phyloP scores from a whole-genome alignment of 2,329 filamentous ascomycete genomes.

The Botrytis byssoidea region DNA sequence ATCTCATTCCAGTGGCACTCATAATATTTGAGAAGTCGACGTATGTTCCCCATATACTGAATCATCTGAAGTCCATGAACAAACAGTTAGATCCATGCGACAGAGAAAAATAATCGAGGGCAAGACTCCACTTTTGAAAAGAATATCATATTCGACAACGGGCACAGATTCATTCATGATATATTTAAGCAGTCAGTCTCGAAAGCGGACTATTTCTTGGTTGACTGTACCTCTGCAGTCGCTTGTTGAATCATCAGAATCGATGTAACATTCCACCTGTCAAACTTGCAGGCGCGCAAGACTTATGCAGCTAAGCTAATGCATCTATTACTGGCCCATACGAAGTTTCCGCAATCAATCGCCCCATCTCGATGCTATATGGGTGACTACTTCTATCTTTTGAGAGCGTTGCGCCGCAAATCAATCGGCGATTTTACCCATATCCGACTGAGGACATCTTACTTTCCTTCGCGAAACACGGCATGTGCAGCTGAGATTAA shows the following conservation, averaged over 20 bases:
- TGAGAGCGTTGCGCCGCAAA: not conserved
- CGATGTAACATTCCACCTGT: constrained; percentile 10
- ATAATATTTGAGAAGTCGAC: not conserved
- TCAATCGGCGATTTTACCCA: constrained; percentile 5
- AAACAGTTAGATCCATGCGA: not conserved
- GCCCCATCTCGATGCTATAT: not conserved
- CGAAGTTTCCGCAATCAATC: not conserved
- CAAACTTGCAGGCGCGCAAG: constrained; percentile 1
- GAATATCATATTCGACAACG: not conserved
- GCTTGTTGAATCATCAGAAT: not conserved
- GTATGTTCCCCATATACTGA: not conserved
- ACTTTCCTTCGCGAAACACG: not conserved
- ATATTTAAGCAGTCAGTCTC: constrained; percentile 9
- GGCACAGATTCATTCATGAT: constrained; percentile 13
- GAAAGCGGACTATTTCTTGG: not conserved
- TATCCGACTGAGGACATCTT: not conserved
- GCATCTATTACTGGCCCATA: not conserved
- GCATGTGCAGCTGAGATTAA: not conserved
- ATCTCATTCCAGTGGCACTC: not conserved
- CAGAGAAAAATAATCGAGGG: not conserved
- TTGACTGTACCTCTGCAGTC: not conserved
- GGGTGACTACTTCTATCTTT: not conserved
- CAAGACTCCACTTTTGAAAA: constrained; percentile 1
- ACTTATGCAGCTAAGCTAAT: not conserved
- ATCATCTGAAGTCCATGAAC: not conserved